Conservation (phyloP, 768 basidiomycete genomes). For the Phlegmacium glaucopus region DNA sequence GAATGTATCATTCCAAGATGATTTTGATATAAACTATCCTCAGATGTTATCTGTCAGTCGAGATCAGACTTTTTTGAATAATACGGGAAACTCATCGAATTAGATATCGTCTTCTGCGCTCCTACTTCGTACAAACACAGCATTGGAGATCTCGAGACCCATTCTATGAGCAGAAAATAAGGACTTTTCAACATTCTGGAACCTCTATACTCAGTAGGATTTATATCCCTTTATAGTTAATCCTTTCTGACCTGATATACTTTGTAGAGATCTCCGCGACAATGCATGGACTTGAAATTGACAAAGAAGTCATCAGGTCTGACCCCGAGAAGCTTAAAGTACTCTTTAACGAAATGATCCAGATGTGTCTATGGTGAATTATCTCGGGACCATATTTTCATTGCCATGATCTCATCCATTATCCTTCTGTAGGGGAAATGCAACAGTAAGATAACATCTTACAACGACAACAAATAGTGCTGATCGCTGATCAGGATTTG, state of each 20-base stretch:
- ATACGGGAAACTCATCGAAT: not conserved
- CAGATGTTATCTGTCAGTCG: conserved; percentile 71
- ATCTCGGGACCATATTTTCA: not conserved
- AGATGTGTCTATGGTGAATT: conserved; percentile 83
- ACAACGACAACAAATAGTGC: not conserved
- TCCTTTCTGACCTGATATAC: not conserved
- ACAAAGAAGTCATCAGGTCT: conserved; percentile 30
- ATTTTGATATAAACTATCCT: not conserved
- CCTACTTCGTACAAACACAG: conserved; percentile 61
- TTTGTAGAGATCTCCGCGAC: conserved; percentile 66
- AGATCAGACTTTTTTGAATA: not conserved
- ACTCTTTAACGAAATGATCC: conserved; percentile 81
- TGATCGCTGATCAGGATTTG: conserved; percentile 56
- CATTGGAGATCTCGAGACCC: conserved; percentile 82
- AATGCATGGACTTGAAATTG: conserved; percentile 58
- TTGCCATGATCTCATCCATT: not conserved
- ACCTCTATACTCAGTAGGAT: conserved; percentile 72
- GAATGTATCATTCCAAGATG: conserved; percentile 3
- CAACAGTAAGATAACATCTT: conserved; percentile 54
- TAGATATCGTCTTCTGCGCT: conserved; percentile 83
- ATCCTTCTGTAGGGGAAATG: conserved; percentile 72
- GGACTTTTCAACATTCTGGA: conserved; percentile 77
- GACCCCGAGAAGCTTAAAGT: conserved; percentile 55
- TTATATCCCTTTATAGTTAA: not conserved
- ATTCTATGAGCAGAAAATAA: conserved; percentile 75